Conservation (phyloP, 2,329 filamentous ascomycete species). For the Trichophyton rubrum region DNA sequence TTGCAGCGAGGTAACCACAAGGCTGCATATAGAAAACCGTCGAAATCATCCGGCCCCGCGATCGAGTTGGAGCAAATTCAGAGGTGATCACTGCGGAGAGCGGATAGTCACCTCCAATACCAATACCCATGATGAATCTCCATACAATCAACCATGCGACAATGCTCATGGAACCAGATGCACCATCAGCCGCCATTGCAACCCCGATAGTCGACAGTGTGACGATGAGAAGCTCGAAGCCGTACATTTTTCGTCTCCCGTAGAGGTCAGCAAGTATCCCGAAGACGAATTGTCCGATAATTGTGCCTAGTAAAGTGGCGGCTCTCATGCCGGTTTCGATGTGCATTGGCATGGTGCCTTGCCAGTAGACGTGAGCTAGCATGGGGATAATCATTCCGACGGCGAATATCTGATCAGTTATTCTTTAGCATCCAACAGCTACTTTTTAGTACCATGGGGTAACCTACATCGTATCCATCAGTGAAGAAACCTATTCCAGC, state of each 20-base stretch:
- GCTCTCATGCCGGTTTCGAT: background rate
- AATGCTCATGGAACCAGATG: background rate
- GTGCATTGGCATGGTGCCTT: background rate
- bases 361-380: constrained; percentile 2
- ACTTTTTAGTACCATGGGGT: no score
- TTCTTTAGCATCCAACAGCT: background rate
- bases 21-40: constrained; percentile 81
- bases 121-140: constrained; percentile 4
- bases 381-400: constrained; percentile 3
- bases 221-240: constrained; percentile 1
- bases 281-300: constrained; percentile 3
- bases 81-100: background rate
- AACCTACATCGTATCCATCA: background rate
- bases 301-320: background rate
- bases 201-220: background rate
- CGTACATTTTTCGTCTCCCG: constrained; percentile 2
- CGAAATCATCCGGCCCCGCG: constrained; percentile 18
- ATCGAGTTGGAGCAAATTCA: constrained; percentile 1
- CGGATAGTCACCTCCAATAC: constrained; percentile 6
- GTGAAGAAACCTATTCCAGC: constrained; percentile 3
- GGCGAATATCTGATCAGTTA: background rate
- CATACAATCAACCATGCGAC: constrained; percentile 1
- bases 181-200: background rate
- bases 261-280: constrained; percentile 1
- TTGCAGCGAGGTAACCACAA: constrained; percentile 63